phyloP scores from a whole-genome alignment of 2,329 filamentous ascomycete genomes.

The Hypoxylon rubiginosum region DNA sequence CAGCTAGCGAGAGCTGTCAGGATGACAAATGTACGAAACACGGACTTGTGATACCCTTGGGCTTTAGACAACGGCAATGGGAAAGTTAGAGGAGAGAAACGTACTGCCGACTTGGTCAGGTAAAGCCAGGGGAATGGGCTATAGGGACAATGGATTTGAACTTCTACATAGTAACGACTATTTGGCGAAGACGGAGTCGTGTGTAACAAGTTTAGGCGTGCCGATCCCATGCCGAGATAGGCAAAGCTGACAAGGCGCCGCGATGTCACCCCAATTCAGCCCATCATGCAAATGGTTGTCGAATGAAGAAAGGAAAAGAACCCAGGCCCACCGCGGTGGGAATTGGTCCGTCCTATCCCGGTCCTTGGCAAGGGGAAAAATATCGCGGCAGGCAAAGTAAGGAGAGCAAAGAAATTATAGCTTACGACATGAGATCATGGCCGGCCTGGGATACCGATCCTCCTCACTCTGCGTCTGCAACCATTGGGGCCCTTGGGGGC shows the following conservation, averaged over 20 bases:
- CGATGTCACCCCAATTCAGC: slow-evolving; percentile 12
- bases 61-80: not conserved
- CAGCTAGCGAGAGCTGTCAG: not conserved
- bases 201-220: slow-evolving; percentile 7
- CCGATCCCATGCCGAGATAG: slow-evolving; percentile 18
- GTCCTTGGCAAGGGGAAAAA: not conserved
- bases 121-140: not conserved
- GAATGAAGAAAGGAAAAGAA: not conserved
- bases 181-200: not conserved
- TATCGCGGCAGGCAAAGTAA: not conserved
- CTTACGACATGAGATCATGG: slow-evolving; percentile 25
- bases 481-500: slow-evolving; percentile 6
- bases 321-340: not conserved
- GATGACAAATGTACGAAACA: not conserved
- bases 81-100: not conserved
- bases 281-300: not conserved
- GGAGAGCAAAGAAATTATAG: not conserved
- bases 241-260: slow-evolving; percentile 18
- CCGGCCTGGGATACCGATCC: slow-evolving; percentile 27
- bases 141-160: not conserved
- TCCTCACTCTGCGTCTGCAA: slow-evolving; percentile 3
- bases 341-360: not conserved
- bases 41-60: too few species aligned
- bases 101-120: not conserved
- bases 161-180: too few species aligned